Evolutionary conservation across 306 rosid species (phyloP), one percentile per base, ranked within the genome.

Genomic region (Vachellia pachyceras): DNA sequence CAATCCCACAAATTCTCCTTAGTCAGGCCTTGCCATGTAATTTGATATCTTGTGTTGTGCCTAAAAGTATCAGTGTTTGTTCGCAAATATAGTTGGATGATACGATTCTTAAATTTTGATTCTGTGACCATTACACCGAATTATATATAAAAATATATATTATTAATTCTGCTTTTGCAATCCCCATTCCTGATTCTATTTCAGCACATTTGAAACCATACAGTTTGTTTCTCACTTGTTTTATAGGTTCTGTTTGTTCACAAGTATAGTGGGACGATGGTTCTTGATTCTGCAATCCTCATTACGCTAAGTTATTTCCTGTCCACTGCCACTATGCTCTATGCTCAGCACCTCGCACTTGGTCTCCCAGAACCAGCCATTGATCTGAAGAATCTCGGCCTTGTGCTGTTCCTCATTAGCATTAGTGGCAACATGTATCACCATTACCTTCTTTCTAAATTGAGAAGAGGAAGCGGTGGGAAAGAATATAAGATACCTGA

Each of bases 361-460:
- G 90, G 87, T 40, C 75, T 93, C 76, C 86, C 89, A n/a, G 87
- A 88, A 39, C 98, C 93, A 73, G 14, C 77, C 35, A 75, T 86
- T 44, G 91, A 90, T 82, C 75, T 93, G 10, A 76, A 79, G 77
- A 77, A 73, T 75, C 72, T 84, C 0, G 99, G 99, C 10, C 70
- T 88, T 36, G 76, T 29, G 18, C 0, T 91, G 83, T 95, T 89
- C 87, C 35, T 89, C 0, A 35, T 87, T 3, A 98, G 97, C 33
- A 82, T 91, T 18, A 54, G 7, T 72, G 98, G 98, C n/a, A 93
- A 95, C 86, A 86, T 93, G 25, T 91, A 93, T 80, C 99, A 95
- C 83, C 99, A 95, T 79, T 86, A 13, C 74, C 83, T 91, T 45
- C 91, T 95, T 6, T 87, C 97, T 29, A 77, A 81, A 35, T 77